These are phyloP conservation scores for Penicillium desertorum DNA, from an alignment of 495 filamentous ascomycete species.

Conservation along the genomic window DNA sequence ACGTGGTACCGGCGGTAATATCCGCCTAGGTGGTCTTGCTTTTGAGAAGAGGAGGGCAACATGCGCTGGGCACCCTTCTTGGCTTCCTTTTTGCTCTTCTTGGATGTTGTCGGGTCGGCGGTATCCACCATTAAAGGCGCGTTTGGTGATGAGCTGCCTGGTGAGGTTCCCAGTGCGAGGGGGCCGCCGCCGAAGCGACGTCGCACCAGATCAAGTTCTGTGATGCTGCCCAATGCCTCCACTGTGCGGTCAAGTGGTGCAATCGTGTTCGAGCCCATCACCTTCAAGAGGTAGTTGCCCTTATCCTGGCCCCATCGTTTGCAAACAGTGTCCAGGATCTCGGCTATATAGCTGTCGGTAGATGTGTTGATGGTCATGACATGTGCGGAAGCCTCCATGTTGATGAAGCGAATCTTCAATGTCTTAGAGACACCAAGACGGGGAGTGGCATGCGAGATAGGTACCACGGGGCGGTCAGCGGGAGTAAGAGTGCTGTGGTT, in stretches of 20 bases:
- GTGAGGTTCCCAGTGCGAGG: slow-evolving; percentile 72
- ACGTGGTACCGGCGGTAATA: slow-evolving; percentile 87
- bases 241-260: slow-evolving; percentile 85
- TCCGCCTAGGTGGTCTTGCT: slow-evolving; percentile 68
- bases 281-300: slow-evolving; percentile 82
- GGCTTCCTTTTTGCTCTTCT: slow-evolving; percentile 70
- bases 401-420: slow-evolving; percentile 79
- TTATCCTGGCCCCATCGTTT: slow-evolving; percentile 88
- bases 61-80: slow-evolving; percentile 62
- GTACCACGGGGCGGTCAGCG: slow-evolving; percentile 62
- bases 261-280: slow-evolving; percentile 79
- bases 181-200: slow-evolving; percentile 84
- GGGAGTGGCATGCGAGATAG: slow-evolving; percentile 58
- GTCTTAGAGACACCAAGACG: slow-evolving; percentile 80
- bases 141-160: slow-evolving; percentile 78
- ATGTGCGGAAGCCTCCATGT: slow-evolving; percentile 61
- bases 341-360: slow-evolving; percentile 91
- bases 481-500: slow-evolving; percentile 56
- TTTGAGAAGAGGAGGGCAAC: slow-evolving; percentile 76
- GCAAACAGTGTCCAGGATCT: slow-evolving; percentile 88
- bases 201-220: slow-evolving; percentile 81
- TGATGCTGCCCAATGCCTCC: slow-evolving; percentile 78
- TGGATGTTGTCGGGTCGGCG: slow-evolving; percentile 42
- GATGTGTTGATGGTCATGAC: slow-evolving; percentile 76
- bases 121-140: slow-evolving; percentile 62